These are phyloP conservation scores for Colletotrichum horii DNA, from an alignment of 2,329 filamentous ascomycete species.

Conservation along the genomic window DNA sequence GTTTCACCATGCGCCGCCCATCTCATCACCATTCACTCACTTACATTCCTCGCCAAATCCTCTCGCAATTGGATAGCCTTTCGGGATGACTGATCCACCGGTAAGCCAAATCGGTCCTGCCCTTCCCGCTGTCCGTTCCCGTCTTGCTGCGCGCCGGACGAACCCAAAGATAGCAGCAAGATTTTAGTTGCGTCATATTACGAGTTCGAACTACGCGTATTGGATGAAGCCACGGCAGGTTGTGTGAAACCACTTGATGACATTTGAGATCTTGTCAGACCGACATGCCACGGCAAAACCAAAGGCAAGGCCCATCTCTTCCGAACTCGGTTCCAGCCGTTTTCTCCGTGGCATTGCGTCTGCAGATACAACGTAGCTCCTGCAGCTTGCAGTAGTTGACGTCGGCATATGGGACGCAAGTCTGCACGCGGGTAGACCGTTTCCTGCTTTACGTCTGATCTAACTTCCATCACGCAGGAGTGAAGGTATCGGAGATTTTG, in stretches of 20 bases:
- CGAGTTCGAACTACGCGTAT: not conserved
- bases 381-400: not conserved
- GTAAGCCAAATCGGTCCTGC: not conserved
- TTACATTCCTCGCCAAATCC: not conserved
- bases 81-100: not conserved
- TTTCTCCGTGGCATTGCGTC: not conserved
- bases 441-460: not conserved
- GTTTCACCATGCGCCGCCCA: conserved; percentile 13
- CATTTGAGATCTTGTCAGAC: not conserved
- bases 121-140: not conserved
- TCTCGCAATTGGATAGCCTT: not conserved
- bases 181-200: not conserved
- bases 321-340: not conserved
- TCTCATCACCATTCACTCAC: not conserved
- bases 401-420: not conserved
- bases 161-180: not conserved
- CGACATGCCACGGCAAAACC: not conserved
- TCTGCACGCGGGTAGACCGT: not conserved
- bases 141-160: not conserved
- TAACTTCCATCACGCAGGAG: not conserved
- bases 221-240: not conserved
- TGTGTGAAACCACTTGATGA: not conserved
- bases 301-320: not conserved
- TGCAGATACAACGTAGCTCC: not conserved
- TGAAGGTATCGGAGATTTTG: not conserved